Conservation (phyloP, 345 rosid species). For the Salix brachista region DNA sequence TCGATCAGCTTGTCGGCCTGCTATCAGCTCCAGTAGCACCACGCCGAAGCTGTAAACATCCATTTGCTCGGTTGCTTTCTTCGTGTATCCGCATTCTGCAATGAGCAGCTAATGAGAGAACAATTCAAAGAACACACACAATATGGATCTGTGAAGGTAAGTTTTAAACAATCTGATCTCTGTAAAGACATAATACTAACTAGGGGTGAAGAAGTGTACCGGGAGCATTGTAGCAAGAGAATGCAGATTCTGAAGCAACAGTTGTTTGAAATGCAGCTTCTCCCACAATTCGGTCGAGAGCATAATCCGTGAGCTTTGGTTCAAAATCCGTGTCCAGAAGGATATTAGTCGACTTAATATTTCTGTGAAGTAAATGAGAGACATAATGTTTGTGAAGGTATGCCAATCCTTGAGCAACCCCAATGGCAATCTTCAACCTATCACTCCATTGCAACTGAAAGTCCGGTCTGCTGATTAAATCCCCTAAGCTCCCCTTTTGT, state of each 20-base stretch:
- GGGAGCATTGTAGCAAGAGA: conserved; percentile 75
- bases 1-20: conserved; percentile 62
- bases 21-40: conserved; percentile 71
- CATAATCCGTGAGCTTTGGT: conserved; percentile 79
- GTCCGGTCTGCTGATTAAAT: conserved; percentile 46
- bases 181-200: background rate
- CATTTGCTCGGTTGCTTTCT: conserved; percentile 77
- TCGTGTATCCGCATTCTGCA: conserved; percentile 67
- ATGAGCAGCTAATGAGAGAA: conserved; percentile 9
- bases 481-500: conserved; percentile 70
- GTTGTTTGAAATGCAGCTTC: conserved; percentile 71
- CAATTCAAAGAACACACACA: background rate
- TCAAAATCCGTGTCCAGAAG: conserved; percentile 67
- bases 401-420: conserved; percentile 77
- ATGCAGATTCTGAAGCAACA: conserved; percentile 43
- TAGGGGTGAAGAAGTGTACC: conserved; percentile 37
- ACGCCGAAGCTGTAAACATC: conserved; percentile 92
- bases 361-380: conserved; percentile 75
- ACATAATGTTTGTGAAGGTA: conserved; percentile 76
- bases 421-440: conserved; percentile 72
- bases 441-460: conserved; percentile 62
- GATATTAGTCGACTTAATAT: conserved; percentile 67
- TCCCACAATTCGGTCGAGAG: conserved; percentile 71
- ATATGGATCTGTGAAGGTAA: background rate
- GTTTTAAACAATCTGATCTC: background rate